Evolutionary conservation across 2,329 filamentous ascomycete genomes (phyloP).

Genomic region (Neoarthrinium moseri): DNA sequence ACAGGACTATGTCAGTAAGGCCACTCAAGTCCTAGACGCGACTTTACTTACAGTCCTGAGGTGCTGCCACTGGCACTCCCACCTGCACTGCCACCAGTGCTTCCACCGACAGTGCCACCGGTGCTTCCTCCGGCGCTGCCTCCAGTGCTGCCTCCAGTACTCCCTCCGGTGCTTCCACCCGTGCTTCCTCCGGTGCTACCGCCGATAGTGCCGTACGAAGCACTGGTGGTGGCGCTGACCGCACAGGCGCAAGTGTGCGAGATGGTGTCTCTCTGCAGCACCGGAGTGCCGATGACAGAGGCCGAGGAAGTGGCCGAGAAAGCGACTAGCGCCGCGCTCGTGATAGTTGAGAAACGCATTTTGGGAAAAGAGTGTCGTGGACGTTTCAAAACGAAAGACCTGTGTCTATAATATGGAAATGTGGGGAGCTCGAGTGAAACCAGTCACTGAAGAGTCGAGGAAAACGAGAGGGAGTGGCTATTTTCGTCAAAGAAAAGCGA

Average conservation of each 20-base stretch:
- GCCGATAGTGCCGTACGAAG: too few relatives aligned
- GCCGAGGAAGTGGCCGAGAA: conserved; percentile 5
- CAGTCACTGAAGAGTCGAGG: neutral
- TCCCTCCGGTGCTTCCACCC: too few relatives aligned
- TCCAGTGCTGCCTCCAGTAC: too few relatives aligned
- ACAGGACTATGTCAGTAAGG: too few relatives aligned
- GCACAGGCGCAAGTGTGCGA: neutral
- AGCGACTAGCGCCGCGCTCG: conserved; percentile 5
- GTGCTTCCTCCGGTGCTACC: too few relatives aligned
- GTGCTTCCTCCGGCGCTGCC: too few relatives aligned
- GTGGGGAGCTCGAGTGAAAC: neutral
- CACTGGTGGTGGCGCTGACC: too few relatives aligned
- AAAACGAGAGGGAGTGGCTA: neutral
- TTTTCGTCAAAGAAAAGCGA: neutral
- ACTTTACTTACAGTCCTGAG: too few relatives aligned
- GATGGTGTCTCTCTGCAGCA: neutral
- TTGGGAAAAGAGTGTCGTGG: conserved; percentile 1
- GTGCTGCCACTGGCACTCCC: too few relatives aligned
- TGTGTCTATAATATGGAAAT: neutral
- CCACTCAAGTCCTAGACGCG: too few relatives aligned
- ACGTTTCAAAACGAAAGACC: neutral
- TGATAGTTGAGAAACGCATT: conserved; percentile 8
- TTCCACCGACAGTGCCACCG: too few relatives aligned
- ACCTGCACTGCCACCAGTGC: too few relatives aligned
- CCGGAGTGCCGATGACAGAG: neutral